Evolutionary conservation across 768 basidiomycete species (phyloP), one percentile per base, ranked within the genome.

Genomic region (Termitomyces sp.): DNA sequence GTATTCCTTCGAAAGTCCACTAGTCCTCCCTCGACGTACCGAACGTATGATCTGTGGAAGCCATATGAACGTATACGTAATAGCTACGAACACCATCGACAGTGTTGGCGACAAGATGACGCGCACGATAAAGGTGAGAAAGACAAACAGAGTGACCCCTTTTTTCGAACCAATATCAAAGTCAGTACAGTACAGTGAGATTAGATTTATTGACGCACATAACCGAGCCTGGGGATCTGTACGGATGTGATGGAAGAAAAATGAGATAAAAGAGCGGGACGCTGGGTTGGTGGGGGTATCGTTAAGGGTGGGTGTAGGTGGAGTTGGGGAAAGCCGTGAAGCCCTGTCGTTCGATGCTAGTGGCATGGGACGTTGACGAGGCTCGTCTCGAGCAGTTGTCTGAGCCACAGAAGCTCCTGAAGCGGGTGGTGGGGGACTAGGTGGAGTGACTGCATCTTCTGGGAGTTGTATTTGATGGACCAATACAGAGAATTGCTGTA

Each of bases 401-500:
- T 16, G 55, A 37, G 34, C 12, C 5, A 27, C 13, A n/a, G 73
- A 65, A n/a, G 72, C 56, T 24, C 70, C 61, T 7, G 74, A 67
- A 24, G 67, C 65, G 2, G 67, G 37, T 0, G 37, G 26, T n/a
- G 26, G 2, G 12, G 36, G 50, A 39, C 24, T 60, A 33, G 70
- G 61, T 46, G 60, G 32, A 55, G 71, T 59, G 7, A 69, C 68
- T 12, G 72, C 72, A 60, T 86, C 81, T 68, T 93, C 91, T 8
- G 90, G 89, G 0, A 85, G 82, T 77, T 95, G 94, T 20, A 95
- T 85, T 63, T 92, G 88, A 61, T 89, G 84, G 4, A 95, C 83
- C 18, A 93, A 76, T 36, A 88, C 83, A 0, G 87, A 82, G 65
- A 93, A 93, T 87, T 94, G 89, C 94, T 96, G 56, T 27, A 49